Evolutionary conservation across 768 basidiomycete species (phyloP), one percentile per base, ranked within the genome.

Genomic region (Tylopilus sp.): DNA sequence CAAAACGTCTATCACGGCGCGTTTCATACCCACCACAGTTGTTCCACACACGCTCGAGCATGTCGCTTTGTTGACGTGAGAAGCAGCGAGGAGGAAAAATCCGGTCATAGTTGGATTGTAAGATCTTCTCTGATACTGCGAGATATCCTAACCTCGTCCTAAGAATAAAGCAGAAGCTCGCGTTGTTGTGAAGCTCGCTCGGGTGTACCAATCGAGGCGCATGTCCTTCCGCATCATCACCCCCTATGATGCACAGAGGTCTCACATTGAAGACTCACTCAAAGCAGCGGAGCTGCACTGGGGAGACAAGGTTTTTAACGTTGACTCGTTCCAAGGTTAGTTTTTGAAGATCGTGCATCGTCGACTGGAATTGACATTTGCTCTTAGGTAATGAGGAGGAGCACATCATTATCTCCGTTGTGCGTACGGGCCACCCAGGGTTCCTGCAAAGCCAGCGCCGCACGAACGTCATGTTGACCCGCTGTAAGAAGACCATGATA

Each of bases 401-500:
- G 44, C 77, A 79, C 38, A 83, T 91, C 50, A 78, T 91, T 48
- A 70, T 91, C 30, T 90, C 87, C 7, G 60, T 87, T 7, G 87
- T 89, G 10, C 76, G 87, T 19, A 75, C 87, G 2, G 56, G 67
- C 4, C 72, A 67, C 13, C 67, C 80, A 22, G 90, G 91, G 13
- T 93, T 93, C 58, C 71, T 92, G 21, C 70, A 63, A 16, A 83
- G 81, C 58, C 50, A 76, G 6, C 76, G 84, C 11, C 78, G 90
- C 7, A 87, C 84, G 42, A 92, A 92, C 79, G 90, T 92, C 37
- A 89, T 92, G 89, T 76, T 92, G 30, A 87, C 85, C 33, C 79
- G 89, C 24, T 90, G 85, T 73, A 85, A 85, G 65, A 65, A 68
- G 43, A 82, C 81, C 30, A 92, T 92, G 87, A 81, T 83, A 58